phyloP scores from a whole-genome alignment of 768 basidiomycete species.

The Lepiota subincarnata region DNA sequence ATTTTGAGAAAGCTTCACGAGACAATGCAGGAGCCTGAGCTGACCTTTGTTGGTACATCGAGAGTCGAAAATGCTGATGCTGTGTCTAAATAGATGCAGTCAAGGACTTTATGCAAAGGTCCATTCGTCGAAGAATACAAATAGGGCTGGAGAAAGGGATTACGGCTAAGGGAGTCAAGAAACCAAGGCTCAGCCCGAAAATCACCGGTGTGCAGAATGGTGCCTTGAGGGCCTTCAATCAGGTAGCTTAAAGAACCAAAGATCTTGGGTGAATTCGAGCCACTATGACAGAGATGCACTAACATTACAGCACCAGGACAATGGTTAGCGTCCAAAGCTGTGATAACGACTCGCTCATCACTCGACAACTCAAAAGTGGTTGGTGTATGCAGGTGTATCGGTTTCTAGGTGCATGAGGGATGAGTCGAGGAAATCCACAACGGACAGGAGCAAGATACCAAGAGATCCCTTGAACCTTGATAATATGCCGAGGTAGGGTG shows the following conservation, averaged over 20 bases:
- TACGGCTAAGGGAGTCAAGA: slow-evolving; percentile 59
- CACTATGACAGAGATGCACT: slow-evolving; percentile 18
- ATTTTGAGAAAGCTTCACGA: not conserved
- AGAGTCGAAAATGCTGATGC: slow-evolving; percentile 52
- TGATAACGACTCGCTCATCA: slow-evolving; percentile 62
- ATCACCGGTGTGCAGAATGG: slow-evolving; percentile 91
- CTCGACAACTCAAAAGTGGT: slow-evolving; percentile 54
- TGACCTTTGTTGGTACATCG: slow-evolving; percentile 59
- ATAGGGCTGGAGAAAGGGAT: slow-evolving; percentile 72
- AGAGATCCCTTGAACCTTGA: slow-evolving; percentile 58
- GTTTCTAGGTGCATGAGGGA: slow-evolving; percentile 33
- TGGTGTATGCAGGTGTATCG: slow-evolving; percentile 61
- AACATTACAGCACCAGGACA: slow-evolving; percentile 94
- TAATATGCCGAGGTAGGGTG: slow-evolving; percentile 47
- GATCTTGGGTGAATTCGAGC: not conserved
- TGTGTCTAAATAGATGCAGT: slow-evolving; percentile 84
- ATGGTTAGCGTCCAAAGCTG: slow-evolving; percentile 88
- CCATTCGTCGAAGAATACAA: slow-evolving; percentile 30
- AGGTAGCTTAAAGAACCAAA: slow-evolving; percentile 58
- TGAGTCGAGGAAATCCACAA: not conserved
- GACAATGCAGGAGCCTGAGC: not conserved
- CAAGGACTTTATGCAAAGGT: slow-evolving; percentile 42
- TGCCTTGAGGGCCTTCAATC: slow-evolving; percentile 63
- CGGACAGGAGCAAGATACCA: slow-evolving; percentile 41
- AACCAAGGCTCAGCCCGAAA: slow-evolving; percentile 85